Base-by-base conservation (phyloP, 116 monocot species). In the Zostera marina region DNA sequence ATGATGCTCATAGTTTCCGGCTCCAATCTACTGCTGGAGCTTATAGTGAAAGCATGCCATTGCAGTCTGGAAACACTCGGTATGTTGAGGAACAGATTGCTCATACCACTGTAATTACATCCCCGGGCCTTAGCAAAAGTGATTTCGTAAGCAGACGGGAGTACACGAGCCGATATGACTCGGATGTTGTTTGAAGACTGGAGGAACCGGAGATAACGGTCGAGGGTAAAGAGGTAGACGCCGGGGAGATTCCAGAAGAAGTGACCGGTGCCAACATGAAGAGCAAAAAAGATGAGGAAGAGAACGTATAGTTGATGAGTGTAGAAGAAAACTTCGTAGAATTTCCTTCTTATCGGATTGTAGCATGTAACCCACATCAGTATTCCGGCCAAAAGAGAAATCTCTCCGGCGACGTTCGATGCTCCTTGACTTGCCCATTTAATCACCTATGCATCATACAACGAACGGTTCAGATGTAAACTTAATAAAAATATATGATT, bases 301-400 rank as follows among this genome's bases (percentile, higher is more conserved):
- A 74, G 62, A 17, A 63, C 19, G 66, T 88, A 88, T 54, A 88
- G 63, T 0, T 83, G 74, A 44, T 88, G 88, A 12, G 77, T 60
- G 73, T 83, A 83, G 73, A 76, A 90, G 76, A 90, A 90, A 56
- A 90, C 58, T 78, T 90, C 90, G 54, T 81, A 90, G 44, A 69
- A 56, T 52, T 70, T 84, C 23, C 90, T 76, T 56, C 90, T 51
- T 4, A 90, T 77, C 15, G 71, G 63, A 12, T 81, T 79, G 9
- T 81, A 48, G 1, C 81, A 68, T 3, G 80, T 76, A 2, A 21
- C 76, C 90, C 85, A 90, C 69, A 90, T 49, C 12, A 44, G 40
- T 19, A 84, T 23, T 1, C 90, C 90, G 5, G 41, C 21, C 23
- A 90, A 65, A 48, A 90, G 22, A 41, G 90, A 56, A 45, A 85